A percentile compares a stretch with the other conserved stretches of the same genome.
Evolutionary conservation across 1,284 basidiomycete species (phyloP).

Genomic region (Pyrrhoderma noxium): DNA sequence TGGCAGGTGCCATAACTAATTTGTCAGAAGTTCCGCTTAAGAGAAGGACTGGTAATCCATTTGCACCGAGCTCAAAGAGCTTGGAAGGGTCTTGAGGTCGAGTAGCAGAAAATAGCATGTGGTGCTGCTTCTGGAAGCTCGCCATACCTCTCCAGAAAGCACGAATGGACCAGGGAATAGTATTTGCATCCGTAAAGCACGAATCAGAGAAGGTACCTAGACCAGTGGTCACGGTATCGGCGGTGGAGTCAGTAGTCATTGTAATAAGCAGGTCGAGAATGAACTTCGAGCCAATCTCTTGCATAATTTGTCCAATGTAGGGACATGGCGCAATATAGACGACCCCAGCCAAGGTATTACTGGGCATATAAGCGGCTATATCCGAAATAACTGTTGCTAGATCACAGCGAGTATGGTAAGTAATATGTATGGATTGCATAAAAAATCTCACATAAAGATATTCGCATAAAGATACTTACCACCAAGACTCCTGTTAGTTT

Average conservation of each 20-base stretch:
- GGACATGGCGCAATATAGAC: slow-evolving; percentile 7
- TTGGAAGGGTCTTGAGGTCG: slow-evolving; percentile 4
- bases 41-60: slow-evolving; percentile 6
- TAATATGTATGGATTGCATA: slow-evolving; percentile 13
- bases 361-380: slow-evolving; percentile 7
- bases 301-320: slow-evolving; percentile 4
- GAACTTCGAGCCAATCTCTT: background rate
- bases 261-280: slow-evolving; percentile 1
- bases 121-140: background rate
- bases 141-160: slow-evolving; percentile 7
- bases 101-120: background rate
- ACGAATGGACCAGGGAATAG: slow-evolving; percentile 4
- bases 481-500: slow-evolving; percentile 2
- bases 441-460: background rate
- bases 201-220: background rate
- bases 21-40: slow-evolving; percentile 3
- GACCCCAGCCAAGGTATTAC: background rate
- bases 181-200: background rate
- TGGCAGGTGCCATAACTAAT: background rate
- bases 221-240: background rate
- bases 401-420: slow-evolving; percentile 17
- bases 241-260: background rate
- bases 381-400: slow-evolving; percentile 7
- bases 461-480: background rate
- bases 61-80: slow-evolving; percentile 5